Conservation (phyloP, 371 early-diverging fungal genomes). For the Funneliformis caledonium region DNA sequence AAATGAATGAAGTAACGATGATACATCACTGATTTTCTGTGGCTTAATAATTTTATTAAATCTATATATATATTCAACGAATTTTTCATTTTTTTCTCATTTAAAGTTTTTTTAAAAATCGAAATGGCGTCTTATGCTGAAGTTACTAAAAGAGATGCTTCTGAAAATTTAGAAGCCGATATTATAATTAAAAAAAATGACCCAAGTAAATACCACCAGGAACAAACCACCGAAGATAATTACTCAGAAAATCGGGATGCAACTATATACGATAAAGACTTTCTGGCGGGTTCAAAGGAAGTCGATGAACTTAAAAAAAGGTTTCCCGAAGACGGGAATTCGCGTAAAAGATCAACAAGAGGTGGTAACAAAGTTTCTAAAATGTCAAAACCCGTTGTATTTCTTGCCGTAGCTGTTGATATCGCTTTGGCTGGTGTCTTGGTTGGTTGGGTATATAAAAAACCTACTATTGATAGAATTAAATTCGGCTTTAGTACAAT, state of each 20-base stretch:
- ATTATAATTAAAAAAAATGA: background rate
- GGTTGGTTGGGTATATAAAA: constrained; percentile 15
- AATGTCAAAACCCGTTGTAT: background rate
- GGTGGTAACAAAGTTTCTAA: constrained; percentile 3
- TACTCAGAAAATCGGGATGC: background rate
- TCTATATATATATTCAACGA: too few species aligned
- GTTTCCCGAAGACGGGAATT: too few species aligned
- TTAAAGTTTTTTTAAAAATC: background rate
- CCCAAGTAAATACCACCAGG: background rate
- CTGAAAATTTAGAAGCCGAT: constrained; percentile 3
- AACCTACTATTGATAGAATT: constrained; percentile 6
- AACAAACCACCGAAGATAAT: background rate
- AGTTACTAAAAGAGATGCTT: background rate
- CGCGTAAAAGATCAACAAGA: background rate
- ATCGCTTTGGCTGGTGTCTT: constrained; percentile 20
- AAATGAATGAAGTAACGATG: too few species aligned
- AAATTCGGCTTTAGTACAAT: background rate
- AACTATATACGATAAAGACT: background rate
- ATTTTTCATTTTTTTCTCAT: too few species aligned
- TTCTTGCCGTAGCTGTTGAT: constrained; percentile 13
- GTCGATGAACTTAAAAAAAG: background rate
- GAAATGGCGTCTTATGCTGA: background rate
- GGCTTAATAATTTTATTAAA: too few species aligned
- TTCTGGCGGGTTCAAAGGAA: background rate
- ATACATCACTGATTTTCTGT: too few species aligned